phyloP scores from a whole-genome alignment of 2,329 filamentous ascomycete species.

The Zarea fungicola region DNA sequence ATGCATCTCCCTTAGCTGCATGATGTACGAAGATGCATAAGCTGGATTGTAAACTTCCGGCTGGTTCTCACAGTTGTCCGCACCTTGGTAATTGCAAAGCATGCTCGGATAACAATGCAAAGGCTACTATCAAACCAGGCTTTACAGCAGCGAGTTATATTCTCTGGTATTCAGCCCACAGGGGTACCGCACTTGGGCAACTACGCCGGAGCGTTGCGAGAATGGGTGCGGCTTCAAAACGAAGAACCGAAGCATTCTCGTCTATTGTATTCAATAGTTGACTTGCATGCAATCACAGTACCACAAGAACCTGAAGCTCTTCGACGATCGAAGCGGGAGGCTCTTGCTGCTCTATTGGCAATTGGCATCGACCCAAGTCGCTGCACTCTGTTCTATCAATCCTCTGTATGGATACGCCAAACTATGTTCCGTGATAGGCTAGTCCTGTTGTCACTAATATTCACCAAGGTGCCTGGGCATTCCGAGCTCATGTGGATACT shows the following conservation, averaged over 20 bases:
- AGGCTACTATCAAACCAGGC: slow-evolving; percentile 4
- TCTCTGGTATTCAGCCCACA: slow-evolving; percentile 96
- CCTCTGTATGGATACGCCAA: slow-evolving; percentile 48
- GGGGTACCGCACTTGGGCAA: slow-evolving; percentile 92
- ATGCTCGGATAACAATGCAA: slow-evolving; percentile 10
- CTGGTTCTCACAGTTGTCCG: no score
- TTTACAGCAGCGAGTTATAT: slow-evolving; percentile 51
- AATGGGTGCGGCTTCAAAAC: slow-evolving; percentile 76
- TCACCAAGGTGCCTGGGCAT: slow-evolving; percentile 63
- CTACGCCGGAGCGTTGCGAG: slow-evolving; percentile 81
- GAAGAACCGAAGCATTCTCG: slow-evolving; percentile 52
- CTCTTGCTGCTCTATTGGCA: slow-evolving; percentile 74
- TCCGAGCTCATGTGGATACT: slow-evolving; percentile 96
- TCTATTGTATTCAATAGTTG: slow-evolving; percentile 82
- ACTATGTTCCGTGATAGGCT: no score
- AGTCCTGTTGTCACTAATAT: background rate
- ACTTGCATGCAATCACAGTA: slow-evolving; percentile 87
- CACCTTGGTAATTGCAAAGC: no score
- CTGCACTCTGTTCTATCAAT: slow-evolving; percentile 78
- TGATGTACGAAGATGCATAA: background rate
- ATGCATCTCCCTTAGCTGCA: slow-evolving; percentile 4
- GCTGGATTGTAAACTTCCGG: no score
- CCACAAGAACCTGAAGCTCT: slow-evolving; percentile 61
- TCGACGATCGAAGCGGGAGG: slow-evolving; percentile 62
- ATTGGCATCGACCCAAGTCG: slow-evolving; percentile 76